Conservation (phyloP, 208 protist species). For the Tritrichomonas musculus region DNA sequence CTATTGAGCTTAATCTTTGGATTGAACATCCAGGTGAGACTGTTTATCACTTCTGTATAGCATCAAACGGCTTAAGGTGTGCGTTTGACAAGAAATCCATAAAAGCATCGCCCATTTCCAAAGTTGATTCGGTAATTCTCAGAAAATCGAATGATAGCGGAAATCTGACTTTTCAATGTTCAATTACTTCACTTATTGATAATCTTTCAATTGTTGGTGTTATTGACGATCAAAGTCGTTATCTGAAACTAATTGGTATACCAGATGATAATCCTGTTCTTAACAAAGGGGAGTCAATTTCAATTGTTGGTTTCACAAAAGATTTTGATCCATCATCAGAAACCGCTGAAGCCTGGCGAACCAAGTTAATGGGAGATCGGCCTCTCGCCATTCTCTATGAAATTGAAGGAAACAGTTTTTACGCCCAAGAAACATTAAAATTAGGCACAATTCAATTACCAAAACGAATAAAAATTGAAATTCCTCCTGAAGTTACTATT, state of each 20-base stretch:
- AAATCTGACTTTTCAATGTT: background rate
- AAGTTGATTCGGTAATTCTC: background rate
- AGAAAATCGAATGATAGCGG: background rate
- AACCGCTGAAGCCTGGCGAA: background rate
- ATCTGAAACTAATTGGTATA: background rate
- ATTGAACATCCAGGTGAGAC: no score
- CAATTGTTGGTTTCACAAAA: background rate
- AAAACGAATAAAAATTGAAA: background rate
- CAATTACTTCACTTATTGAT: background rate
- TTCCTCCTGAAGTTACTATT: background rate
- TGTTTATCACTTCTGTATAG: background rate
- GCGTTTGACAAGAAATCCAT: background rate
- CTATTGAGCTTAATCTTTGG: background rate
- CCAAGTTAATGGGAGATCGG: background rate
- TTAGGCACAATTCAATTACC: background rate
- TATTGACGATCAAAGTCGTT: background rate
- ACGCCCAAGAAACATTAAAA: background rate
- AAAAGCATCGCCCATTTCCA: background rate
- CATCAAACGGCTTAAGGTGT: background rate
- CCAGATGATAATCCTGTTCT: background rate
- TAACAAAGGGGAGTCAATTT: background rate
- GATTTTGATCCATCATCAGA: background rate
- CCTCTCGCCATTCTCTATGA: background rate
- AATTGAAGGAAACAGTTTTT: background rate
- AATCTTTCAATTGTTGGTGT: background rate